Conservation (phyloP, 345 rosid species). For the Linum trigynum region DNA sequence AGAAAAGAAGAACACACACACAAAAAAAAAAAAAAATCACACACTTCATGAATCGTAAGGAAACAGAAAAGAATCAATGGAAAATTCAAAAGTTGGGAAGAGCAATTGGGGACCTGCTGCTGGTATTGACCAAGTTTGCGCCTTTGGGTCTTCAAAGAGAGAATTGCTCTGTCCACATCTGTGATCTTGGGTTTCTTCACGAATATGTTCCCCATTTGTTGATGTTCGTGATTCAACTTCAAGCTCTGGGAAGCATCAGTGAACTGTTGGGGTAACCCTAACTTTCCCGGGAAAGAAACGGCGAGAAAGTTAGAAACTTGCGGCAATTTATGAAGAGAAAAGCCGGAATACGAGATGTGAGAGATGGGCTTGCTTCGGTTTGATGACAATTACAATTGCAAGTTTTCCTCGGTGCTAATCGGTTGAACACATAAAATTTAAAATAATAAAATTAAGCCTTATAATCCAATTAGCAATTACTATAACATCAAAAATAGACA, state of each 20-base stretch:
- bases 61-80: neutral
- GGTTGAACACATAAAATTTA: no score
- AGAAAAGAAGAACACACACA: slow-evolving; percentile 1
- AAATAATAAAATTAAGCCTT: no score
- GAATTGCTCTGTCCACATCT: slow-evolving; percentile 84
- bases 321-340: neutral
- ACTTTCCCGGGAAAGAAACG: neutral
- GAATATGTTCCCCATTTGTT: slow-evolving; percentile 69
- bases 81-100: neutral
- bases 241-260: no score
- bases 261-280: neutral
- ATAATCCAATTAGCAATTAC: no score
- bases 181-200: slow-evolving; percentile 96
- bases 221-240: neutral
- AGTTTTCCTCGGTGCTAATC: no score
- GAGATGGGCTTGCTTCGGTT: neutral
- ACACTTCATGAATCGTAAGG: neutral
- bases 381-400: neutral
- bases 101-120: slow-evolving; percentile 46
- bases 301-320: neutral
- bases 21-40: neutral
- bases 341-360: neutral
- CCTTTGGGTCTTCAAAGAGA: slow-evolving; percentile 88
- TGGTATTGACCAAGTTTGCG: slow-evolving; percentile 91
- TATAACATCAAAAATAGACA: no score